Percentiles rank a stretch among this genome's conserved stretches.
These are phyloP conservation scores for Diaporthe sp. DNA, from an alignment of 2,329 filamentous ascomycete genomes.

Conservation along the genomic window DNA sequence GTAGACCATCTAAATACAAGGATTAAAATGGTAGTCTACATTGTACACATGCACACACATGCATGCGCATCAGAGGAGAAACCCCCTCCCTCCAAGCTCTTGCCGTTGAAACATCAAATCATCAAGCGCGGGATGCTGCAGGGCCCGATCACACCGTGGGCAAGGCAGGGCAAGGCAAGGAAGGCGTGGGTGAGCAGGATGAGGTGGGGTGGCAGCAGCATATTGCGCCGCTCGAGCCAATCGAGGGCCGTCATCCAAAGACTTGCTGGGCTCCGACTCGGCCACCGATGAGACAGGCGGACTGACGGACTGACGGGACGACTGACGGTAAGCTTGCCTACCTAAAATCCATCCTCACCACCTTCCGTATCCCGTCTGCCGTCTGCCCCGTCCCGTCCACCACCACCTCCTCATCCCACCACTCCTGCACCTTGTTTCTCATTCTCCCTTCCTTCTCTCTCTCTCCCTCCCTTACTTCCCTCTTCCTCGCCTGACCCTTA, in stretches of 20 bases:
- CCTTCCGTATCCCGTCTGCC: slow-evolving; percentile 27
- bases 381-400: slow-evolving; percentile 15
- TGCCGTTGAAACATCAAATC: slow-evolving; percentile 11
- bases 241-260: background rate
- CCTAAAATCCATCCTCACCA: slow-evolving; percentile 27
- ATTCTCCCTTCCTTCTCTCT: background rate
- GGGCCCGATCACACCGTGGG: slow-evolving; percentile 22
- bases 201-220: slow-evolving; percentile 6
- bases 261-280: slow-evolving; percentile 21
- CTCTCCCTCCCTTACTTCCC: background rate
- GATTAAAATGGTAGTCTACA: too few relatives aligned
- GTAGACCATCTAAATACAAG: background rate
- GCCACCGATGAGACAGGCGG: slow-evolving; percentile 18
- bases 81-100: background rate
- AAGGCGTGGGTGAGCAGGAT: background rate
- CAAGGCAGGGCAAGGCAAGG: too few relatives aligned
- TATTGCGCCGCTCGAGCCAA: slow-evolving; percentile 14
- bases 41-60: too few relatives aligned
- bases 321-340: slow-evolving; percentile 6
- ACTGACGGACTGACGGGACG: slow-evolving; percentile 19
- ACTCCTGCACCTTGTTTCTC: background rate
- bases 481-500: background rate
- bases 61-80: background rate
- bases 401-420: background rate
- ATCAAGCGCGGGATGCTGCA: slow-evolving; percentile 15